Conservation (phyloP, 306 rosid species). For the Pyrus betulifolia region DNA sequence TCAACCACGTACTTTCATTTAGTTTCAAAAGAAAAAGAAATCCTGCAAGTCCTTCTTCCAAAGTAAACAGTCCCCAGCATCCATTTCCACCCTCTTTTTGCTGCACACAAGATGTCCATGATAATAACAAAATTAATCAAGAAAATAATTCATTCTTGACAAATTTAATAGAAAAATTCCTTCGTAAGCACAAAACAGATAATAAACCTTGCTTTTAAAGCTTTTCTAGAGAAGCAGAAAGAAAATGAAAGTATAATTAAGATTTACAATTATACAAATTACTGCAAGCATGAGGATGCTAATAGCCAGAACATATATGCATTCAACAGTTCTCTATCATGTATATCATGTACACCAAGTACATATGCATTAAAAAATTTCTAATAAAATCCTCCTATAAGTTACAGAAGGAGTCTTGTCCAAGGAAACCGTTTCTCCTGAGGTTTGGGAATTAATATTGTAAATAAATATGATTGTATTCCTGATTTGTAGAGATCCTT, state of each 20-base stretch:
- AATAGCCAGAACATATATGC: slow-evolving; percentile 6
- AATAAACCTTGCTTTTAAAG: slow-evolving; percentile 7
- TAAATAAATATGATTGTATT: no score
- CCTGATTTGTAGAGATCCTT: no score
- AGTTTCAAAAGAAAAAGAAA: slow-evolving; percentile 83
- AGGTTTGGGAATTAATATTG: no score
- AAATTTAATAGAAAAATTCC: not conserved
- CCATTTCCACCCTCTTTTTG: slow-evolving; percentile 56
- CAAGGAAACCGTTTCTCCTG: no score
- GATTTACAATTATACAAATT: not conserved
- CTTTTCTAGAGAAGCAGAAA: not conserved
- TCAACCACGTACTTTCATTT: slow-evolving; percentile 63
- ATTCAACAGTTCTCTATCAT: not conserved
- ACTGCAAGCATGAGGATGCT: not conserved
- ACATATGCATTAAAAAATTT: not conserved
- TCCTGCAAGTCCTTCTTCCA: slow-evolving; percentile 69
- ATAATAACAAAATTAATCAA: not conserved
- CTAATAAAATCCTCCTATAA: not conserved
- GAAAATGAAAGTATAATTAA: not conserved
- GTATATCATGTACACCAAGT: not conserved
- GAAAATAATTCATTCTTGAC: not conserved
- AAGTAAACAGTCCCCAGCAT: slow-evolving; percentile 41
- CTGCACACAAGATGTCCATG: slow-evolving; percentile 39
- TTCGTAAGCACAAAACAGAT: not conserved
- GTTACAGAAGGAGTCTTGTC: no score